Conservation (phyloP, 176 grass and related monocot species). For the bread wheat (Triticum aestivum) region DNA sequence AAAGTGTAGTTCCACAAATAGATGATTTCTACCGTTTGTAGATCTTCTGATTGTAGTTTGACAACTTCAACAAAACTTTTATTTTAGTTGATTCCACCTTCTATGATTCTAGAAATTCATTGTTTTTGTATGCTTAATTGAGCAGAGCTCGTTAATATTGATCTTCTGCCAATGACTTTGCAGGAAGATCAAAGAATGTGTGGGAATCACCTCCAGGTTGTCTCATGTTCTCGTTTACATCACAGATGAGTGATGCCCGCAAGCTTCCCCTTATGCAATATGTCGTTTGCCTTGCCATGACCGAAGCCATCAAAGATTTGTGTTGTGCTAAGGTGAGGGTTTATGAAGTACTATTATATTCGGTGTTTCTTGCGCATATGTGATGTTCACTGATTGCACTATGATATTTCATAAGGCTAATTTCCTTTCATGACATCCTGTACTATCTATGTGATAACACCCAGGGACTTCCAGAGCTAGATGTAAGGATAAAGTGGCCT, state of each 20-base stretch:
- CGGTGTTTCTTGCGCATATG: not conserved
- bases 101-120: not conserved
- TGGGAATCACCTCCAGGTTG: constrained; percentile 94
- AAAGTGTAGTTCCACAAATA: not conserved
- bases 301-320: constrained; percentile 72
- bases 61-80: not conserved
- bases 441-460: constrained; percentile 15
- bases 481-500: constrained; percentile 95
- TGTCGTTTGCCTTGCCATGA: constrained; percentile 83
- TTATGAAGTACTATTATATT: not conserved
- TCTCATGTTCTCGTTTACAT: constrained; percentile 92
- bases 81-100: not conserved
- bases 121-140: not conserved
- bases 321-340: constrained; percentile 57
- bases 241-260: constrained; percentile 68
- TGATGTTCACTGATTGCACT: not conserved
- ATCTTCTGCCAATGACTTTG: not conserved
- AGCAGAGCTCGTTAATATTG: not conserved
- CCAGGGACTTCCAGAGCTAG: constrained; percentile 70
- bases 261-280: constrained; percentile 93
- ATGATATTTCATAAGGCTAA: not conserved
- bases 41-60: not conserved
- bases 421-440: constrained; percentile 1
- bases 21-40: not conserved
- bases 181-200: constrained; percentile 77